These are phyloP conservation scores for Hevea brasiliensis DNA, from an alignment of 345 rosid genomes.

Conservation along the genomic window DNA sequence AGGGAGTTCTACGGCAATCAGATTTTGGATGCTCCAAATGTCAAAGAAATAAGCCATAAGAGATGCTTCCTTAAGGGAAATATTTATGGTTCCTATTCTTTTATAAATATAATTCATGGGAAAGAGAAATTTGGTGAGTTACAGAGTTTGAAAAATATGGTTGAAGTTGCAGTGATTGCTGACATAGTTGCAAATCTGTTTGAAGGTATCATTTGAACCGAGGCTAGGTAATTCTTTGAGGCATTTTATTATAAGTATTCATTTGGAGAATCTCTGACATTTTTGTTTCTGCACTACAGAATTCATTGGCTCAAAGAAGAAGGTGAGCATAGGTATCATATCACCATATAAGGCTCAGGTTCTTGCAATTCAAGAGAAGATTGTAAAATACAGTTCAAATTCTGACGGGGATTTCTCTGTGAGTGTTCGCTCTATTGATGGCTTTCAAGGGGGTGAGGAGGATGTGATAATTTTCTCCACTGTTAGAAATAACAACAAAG, in stretches of 20 bases:
- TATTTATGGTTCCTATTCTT: slow-evolving; percentile 14
- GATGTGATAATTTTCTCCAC: slow-evolving; percentile 55
- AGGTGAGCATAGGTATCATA: slow-evolving; percentile 19
- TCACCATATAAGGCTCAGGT: slow-evolving; percentile 31
- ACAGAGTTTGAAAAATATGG: slow-evolving; percentile 22
- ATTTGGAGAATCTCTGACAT: not conserved
- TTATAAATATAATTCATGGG: slow-evolving; percentile 19
- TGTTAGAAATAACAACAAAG: slow-evolving; percentile 41
- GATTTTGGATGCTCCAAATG: slow-evolving; percentile 15
- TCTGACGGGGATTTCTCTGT: slow-evolving; percentile 25
- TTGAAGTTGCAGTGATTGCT: slow-evolving; percentile 20
- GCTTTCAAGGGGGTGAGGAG: slow-evolving; percentile 55
- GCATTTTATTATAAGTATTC: not conserved
- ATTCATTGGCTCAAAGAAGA: not conserved
- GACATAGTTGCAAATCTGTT: slow-evolving; percentile 11
- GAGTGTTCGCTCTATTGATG: slow-evolving; percentile 45
- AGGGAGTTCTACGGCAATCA: slow-evolving; percentile 9
- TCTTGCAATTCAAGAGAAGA: slow-evolving; percentile 43
- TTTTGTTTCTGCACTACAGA: not conserved
- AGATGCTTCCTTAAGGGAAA: slow-evolving; percentile 1
- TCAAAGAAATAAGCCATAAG: slow-evolving; percentile 4
- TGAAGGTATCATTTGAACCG: slow-evolving; percentile 11
- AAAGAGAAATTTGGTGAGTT: slow-evolving; percentile 11
- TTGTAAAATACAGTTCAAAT: slow-evolving; percentile 20
- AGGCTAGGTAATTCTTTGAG: not conserved